Evolutionary conservation across 2,329 filamentous ascomycete species (phyloP), one percentile per base, ranked within the genome.

Genomic region (Fusarium duplospermum): DNA sequence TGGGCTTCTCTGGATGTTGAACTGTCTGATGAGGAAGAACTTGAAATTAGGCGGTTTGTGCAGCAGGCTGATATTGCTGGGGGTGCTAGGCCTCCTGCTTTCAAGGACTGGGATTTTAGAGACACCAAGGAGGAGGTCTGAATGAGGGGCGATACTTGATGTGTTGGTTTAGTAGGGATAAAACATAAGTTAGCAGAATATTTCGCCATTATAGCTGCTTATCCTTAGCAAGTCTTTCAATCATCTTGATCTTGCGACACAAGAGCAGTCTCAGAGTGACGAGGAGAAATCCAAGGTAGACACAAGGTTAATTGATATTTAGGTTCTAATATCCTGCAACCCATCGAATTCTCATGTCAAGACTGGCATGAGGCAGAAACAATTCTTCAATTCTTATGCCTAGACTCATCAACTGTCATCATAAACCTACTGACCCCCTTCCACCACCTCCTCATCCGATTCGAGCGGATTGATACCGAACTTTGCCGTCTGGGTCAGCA

Each of bases 1-100:
- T 74, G 81, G 31, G 81, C 66, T 2, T 78, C 81, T 5, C 42
- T 79, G 24, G 57, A 80, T 13, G 70, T 84, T 0, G 13, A 68
- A 31, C 52, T 84, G n/a, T 76, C 73, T 0, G 60, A 74, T 6
- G 80, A 78, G 22, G 82, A 84, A 16, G 78, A 81, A 33, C 69
- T 66, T 29, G 76, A 79, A 27, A 75, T 85, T 18, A 64, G 77
- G 11, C 24, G 29, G 0, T 69, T 77, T 62, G 35, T 70, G 27
- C 64, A 75, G 42, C 35, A 20, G 2, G 56, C 52, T 20, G 50
- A 72, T 47, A 36, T 76, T 36, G 58, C 69, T 31, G 67, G 73
- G 7, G 24, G 45, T 24, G 13, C 54, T 13, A 2, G 16, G 18
- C 13, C 57, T 16, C 62, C 66, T 22, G 45, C 35, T 3, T 42